phyloP scores from a whole-genome alignment of 2,329 filamentous ascomycete genomes.

The Colletotrichum gigasporum region DNA sequence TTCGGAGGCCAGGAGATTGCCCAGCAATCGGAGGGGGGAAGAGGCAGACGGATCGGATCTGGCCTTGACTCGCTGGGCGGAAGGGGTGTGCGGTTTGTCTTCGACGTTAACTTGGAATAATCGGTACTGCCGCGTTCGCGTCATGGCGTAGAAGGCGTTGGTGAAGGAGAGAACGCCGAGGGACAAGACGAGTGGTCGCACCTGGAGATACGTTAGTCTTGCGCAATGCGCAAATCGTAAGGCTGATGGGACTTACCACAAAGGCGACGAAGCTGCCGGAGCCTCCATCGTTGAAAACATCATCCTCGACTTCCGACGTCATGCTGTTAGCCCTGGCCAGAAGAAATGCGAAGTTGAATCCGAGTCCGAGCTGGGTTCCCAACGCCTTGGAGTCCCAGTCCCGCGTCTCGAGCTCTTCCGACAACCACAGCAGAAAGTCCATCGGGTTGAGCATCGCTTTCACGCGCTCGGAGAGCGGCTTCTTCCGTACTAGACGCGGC shows the following conservation, averaged over 20 bases:
- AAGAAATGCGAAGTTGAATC: constrained; percentile 81
- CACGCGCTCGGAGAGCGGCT: constrained; percentile 83
- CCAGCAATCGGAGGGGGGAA: constrained; percentile 81
- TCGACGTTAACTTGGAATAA: constrained; percentile 91
- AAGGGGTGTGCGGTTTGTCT: constrained; percentile 78
- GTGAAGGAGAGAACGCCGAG: constrained; percentile 72
- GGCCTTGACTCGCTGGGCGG: constrained; percentile 87
- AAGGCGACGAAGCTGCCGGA: constrained; percentile 72
- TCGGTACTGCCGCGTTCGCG: constrained; percentile 85
- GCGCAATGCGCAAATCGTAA: constrained; percentile 10
- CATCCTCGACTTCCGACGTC: constrained; percentile 67
- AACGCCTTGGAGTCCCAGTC: constrained; percentile 88
- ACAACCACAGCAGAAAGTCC: constrained; percentile 90
- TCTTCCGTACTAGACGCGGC: constrained; percentile 84
- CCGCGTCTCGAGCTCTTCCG: constrained; percentile 90
- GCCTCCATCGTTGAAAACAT: constrained; percentile 82
- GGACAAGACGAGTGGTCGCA: constrained; percentile 75
- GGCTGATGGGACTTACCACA: constrained; percentile 52
- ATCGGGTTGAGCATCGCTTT: constrained; percentile 83
- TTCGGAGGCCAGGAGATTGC: constrained; percentile 71
- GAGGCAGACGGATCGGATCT: constrained; percentile 82
- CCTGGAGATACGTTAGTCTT: constrained; percentile 52
- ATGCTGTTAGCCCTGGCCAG: constrained; percentile 83
- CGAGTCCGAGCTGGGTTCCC: constrained; percentile 79
- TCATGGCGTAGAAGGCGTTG: constrained; percentile 86